These are phyloP conservation scores for Gypsophila paniculata DNA, from an alignment of 179 eudicot species.

Conservation along the genomic window DNA sequence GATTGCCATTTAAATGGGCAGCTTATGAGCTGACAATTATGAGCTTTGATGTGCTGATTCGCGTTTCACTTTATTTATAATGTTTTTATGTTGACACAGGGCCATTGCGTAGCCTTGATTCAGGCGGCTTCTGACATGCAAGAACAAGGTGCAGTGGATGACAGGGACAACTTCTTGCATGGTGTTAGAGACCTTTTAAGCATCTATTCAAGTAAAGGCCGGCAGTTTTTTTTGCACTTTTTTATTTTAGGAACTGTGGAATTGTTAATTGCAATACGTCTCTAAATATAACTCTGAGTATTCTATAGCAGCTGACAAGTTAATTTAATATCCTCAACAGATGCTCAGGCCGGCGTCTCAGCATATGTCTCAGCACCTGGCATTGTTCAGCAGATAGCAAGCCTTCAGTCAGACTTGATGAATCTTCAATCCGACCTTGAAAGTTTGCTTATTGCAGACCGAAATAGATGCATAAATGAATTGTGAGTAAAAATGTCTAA, in stretches of 20 bases:
- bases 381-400: constrained; percentile 82
- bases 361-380: constrained; percentile 94
- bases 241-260: not conserved
- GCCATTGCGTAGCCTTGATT: constrained; percentile 65
- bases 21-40: not conserved
- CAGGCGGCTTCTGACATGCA: constrained; percentile 88
- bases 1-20: not conserved
- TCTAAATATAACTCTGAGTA: not conserved
- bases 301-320: constrained; percentile 1
- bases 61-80: not conserved
- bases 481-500: constrained; percentile 54
- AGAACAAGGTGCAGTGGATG: constrained; percentile 99
- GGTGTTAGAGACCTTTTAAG: constrained; percentile 95
- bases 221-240: not conserved
- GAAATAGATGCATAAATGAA: constrained; percentile 91
- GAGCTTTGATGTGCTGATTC: constrained; percentile 1
- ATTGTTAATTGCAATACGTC: not conserved
- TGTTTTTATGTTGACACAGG: constrained; percentile 34
- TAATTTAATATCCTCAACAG: constrained; percentile 31
- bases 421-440: constrained; percentile 85
- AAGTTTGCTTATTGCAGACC: constrained; percentile 78
- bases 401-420: constrained; percentile 79
- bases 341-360: constrained; percentile 75
- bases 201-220: constrained; percentile 81
- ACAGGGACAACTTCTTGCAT: constrained; percentile 88